These are phyloP conservation scores for Komagataea norvegica DNA, from an alignment of 1,139 yeast genomes.

Conservation along the genomic window DNA sequence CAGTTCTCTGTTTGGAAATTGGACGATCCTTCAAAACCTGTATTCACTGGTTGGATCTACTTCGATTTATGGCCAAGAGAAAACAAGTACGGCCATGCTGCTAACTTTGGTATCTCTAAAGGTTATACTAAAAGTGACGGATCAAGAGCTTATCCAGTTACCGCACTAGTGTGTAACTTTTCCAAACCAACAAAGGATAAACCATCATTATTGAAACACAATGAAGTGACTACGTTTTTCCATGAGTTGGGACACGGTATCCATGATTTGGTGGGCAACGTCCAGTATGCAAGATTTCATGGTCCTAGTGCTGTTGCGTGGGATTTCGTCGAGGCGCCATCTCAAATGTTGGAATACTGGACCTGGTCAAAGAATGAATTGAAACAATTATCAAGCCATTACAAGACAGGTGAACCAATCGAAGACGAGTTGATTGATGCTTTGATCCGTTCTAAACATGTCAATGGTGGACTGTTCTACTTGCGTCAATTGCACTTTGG, in stretches of 20 bases:
- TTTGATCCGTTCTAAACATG: conserved; percentile 63
- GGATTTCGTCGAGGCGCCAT: conserved; percentile 89
- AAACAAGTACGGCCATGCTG: conserved; percentile 86
- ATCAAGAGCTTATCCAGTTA: conserved; percentile 57
- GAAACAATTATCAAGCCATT: conserved; percentile 59
- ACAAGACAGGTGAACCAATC: conserved; percentile 51
- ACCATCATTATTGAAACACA: conserved; percentile 74
- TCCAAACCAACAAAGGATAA: conserved; percentile 67
- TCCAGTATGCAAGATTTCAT: conserved; percentile 61
- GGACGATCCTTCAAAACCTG: conserved; percentile 42
- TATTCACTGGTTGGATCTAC: conserved; percentile 73
- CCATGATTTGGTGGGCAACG: conserved; percentile 67
- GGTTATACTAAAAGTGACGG: conserved; percentile 50
- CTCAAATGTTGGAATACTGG: conserved; percentile 87
- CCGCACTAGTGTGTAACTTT: conserved; percentile 81
- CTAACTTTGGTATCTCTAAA: conserved; percentile 68
- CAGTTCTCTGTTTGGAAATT: conserved; percentile 70
- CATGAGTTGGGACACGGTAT: conserved; percentile 91
- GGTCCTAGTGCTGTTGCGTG: conserved; percentile 69
- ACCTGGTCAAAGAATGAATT: conserved; percentile 71
- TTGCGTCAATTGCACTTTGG: conserved; percentile 78
- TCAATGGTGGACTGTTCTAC: conserved; percentile 65
- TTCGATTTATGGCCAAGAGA: conserved; percentile 82
- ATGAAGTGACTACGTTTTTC: conserved; percentile 79
- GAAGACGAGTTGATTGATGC: conserved; percentile 56